These are phyloP conservation scores for Calonectria pauciramosa DNA, from an alignment of 2,329 filamentous ascomycete genomes.

Conservation along the genomic window DNA sequence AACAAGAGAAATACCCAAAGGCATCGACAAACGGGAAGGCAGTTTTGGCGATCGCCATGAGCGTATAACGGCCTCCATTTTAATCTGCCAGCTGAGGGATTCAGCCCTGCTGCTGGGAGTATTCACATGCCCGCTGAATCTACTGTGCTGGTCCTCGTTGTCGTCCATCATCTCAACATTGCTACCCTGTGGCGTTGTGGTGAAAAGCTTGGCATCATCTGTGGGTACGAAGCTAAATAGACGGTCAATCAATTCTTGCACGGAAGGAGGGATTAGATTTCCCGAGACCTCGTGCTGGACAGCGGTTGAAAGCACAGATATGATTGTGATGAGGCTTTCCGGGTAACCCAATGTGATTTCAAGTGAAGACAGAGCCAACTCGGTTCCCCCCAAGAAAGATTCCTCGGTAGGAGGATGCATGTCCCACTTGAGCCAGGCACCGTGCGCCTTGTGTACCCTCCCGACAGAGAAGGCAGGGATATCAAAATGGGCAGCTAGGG, in stretches of 20 bases:
- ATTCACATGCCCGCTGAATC: neutral
- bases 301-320: neutral
- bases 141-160: neutral
- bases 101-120: neutral
- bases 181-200: neutral
- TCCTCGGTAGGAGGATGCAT: neutral
- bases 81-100: neutral
- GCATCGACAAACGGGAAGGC: neutral
- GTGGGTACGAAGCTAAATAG: neutral
- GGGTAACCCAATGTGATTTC: neutral
- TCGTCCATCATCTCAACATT: neutral
- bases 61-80: neutral
- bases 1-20: neutral
- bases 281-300: neutral
- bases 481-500: neutral
- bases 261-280: neutral
- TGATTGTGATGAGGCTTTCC: neutral
- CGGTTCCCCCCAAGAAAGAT: neutral
- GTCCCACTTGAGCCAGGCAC: neutral
- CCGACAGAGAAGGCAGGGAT: conserved; percentile 1
- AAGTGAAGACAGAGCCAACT: neutral
- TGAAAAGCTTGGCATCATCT: neutral
- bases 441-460: neutral
- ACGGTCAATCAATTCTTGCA: neutral
- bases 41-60: neutral